These are phyloP conservation scores for Teunomyces lycoperdinae DNA, from an alignment of 805 yeast genomes.

Conservation along the genomic window DNA sequence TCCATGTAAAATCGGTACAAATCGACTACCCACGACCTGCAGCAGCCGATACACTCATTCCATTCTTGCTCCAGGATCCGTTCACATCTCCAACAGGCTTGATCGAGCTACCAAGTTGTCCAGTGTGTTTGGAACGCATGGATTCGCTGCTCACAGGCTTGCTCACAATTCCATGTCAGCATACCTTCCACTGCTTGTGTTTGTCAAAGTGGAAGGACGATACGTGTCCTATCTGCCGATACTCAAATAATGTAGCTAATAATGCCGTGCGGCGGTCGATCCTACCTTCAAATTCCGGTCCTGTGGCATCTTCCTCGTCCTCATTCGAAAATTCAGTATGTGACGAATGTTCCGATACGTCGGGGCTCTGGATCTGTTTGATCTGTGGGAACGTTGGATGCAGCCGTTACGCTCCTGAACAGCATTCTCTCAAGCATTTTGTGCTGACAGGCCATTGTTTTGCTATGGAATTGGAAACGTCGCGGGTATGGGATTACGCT, in stretches of 20 bases:
- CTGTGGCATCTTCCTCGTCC: not conserved
- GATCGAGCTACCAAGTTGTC: slow-evolving; percentile 84
- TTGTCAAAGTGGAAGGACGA: slow-evolving; percentile 87
- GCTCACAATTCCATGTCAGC: slow-evolving; percentile 87
- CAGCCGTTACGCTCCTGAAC: slow-evolving; percentile 74
- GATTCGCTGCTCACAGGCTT: slow-evolving; percentile 79
- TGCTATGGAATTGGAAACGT: slow-evolving; percentile 82
- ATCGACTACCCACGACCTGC: slow-evolving; percentile 22
- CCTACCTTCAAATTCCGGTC: not conserved
- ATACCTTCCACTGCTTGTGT: slow-evolving; percentile 88
- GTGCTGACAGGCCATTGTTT: slow-evolving; percentile 78
- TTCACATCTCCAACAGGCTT: slow-evolving; percentile 45
- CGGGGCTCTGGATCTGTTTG: slow-evolving; percentile 83
- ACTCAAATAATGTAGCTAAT: slow-evolving; percentile 51
- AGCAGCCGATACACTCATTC: slow-evolving; percentile 41
- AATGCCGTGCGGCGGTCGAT: slow-evolving; percentile 29
- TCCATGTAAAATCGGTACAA: slow-evolving; percentile 61
- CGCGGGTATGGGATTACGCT: slow-evolving; percentile 93
- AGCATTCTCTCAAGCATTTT: slow-evolving; percentile 84
- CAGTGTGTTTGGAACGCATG: slow-evolving; percentile 87
- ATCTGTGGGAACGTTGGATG: slow-evolving; percentile 93
- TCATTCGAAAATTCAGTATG: slow-evolving; percentile 35
- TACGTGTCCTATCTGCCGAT: slow-evolving; percentile 87
- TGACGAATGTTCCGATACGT: slow-evolving; percentile 52
- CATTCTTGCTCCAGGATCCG: slow-evolving; percentile 71